Evolutionary conservation across 352 stramenopile genomes (phyloP).

Genomic region (Pythium aphanidermatum): DNA sequence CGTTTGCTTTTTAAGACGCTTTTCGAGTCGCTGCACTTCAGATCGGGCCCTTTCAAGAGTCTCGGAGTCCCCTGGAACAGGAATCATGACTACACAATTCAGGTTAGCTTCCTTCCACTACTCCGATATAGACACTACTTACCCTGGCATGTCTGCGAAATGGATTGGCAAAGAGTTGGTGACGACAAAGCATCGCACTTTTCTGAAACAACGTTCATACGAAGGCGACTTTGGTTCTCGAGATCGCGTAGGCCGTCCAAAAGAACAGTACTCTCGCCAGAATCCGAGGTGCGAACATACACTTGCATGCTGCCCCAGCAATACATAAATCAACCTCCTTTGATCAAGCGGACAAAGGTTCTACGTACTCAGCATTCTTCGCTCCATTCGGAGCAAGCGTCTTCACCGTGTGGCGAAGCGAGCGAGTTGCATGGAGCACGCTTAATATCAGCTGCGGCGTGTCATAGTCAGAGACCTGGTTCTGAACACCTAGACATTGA

Average conservation of each 20-base stretch:
- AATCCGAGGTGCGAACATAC: not conserved
- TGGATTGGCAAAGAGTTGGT: slow-evolving; percentile 19
- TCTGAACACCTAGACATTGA: not conserved
- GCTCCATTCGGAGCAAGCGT: slow-evolving; percentile 45
- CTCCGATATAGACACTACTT: not conserved
- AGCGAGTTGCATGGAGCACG: slow-evolving; percentile 92
- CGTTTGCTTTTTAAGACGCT: slow-evolving; percentile 50
- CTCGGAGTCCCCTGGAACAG: slow-evolving; percentile 55
- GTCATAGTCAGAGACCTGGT: too few species aligned
- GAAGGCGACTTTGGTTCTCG: slow-evolving; percentile 13
- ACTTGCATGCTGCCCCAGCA: not conserved
- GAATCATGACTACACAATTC: slow-evolving; percentile 40
- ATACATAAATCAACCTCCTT: not conserved
- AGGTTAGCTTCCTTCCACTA: not conserved
- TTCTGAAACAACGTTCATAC: not conserved
- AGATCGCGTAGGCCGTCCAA: slow-evolving; percentile 7
- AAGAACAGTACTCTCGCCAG: slow-evolving; percentile 7
- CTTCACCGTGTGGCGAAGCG: slow-evolving; percentile 81
- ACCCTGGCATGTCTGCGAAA: slow-evolving; percentile 26
- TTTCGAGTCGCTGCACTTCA: slow-evolving; percentile 61
- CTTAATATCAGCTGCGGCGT: slow-evolving; percentile 75
- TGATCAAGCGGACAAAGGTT: not conserved
- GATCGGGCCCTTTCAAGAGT: slow-evolving; percentile 52
- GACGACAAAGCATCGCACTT: not conserved
- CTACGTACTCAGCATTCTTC: slow-evolving; percentile 8